Evolutionary conservation across 1,284 basidiomycete genomes (phyloP), one percentile per base, ranked within the genome.

Genomic region (Irpex sp.): DNA sequence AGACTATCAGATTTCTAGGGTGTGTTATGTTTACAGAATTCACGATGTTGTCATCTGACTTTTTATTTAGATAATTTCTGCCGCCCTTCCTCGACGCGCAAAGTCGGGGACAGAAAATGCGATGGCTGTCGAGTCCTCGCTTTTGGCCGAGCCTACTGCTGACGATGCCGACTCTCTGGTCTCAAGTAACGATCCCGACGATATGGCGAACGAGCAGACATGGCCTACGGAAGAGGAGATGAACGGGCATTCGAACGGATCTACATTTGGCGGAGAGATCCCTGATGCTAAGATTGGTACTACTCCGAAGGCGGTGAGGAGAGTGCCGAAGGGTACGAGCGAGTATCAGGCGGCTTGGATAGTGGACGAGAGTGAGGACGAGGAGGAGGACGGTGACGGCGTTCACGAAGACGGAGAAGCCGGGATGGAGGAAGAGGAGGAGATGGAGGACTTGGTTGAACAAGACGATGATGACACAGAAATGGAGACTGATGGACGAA

Each of bases 191-290:
- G 87, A 90, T 36, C 92, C 92, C 0, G 95, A 98, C 69, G 87
- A 93, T 64, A 83, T 98, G 76, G 87, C 83, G 13, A 97, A 97
- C 72, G 97, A 99, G 72, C 97, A 99, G 76, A 99, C 97, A 0
- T 98, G 97, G 96, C 97, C 97, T 0, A 98, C 95, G 0, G 95
- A 98, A 73, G 97, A 98, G 69, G 97, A 98, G 74, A 93, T 99
- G 88, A 80, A 79, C 3, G 79, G 75, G 3, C 76, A 72, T 1
- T 70, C 64, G 49, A 72, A 67, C 17, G 67, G 65, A n/a, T 66
- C 63, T 2, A 75, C 78, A 33, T 72, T 55, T 65, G 47, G 78
- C 64, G 71, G 74, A 64, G 68, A 74, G 50, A 72, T 90, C n/a
- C 89, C 91, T 1, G 87, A 90, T 63, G 89, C 89, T 0, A 75